Percentiles rank a stretch among this genome's conserved stretches.
Conservation (phyloP, 1,284 basidiomycete species). For the Ganoderma leucocontextum region DNA sequence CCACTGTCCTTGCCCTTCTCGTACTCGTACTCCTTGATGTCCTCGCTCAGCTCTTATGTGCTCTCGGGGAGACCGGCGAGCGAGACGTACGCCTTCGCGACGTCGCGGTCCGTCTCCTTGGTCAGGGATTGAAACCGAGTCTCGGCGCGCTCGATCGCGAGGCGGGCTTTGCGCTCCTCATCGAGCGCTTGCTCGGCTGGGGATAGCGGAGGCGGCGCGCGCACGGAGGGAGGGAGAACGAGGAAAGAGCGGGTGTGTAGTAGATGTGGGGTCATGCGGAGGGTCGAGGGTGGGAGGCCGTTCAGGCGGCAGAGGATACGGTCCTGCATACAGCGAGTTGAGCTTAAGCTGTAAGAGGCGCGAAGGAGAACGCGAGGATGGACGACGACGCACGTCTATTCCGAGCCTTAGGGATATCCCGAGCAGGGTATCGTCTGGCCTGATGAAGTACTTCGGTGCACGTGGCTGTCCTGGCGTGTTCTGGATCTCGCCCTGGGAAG, state of each 20-base stretch:
- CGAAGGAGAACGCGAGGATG: conserved; percentile 38
- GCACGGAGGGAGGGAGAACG: conserved; percentile 54
- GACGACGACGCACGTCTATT: conserved; percentile 66
- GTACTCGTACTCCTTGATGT: conserved; percentile 41
- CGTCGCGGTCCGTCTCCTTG: conserved; percentile 71
- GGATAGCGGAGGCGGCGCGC: conserved; percentile 25
- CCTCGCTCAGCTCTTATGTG: conserved; percentile 34
- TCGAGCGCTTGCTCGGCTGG: conserved; percentile 38
- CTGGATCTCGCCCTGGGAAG: not conserved
- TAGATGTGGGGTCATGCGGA: conserved; percentile 76
- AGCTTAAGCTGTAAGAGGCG: not conserved
- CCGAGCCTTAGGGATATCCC: conserved; percentile 71
- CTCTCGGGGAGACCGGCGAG: conserved; percentile 53
- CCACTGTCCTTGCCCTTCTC: conserved; percentile 33
- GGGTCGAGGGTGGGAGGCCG: conserved; percentile 67
- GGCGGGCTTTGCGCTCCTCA: conserved; percentile 49
- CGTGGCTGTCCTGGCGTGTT: conserved; percentile 7
- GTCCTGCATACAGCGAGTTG: conserved; percentile 47
- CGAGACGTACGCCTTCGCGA: conserved; percentile 73
- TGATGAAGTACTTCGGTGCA: conserved; percentile 64
- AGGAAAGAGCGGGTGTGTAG: conserved; percentile 73
- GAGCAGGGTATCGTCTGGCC: conserved; percentile 66
- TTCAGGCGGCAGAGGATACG: conserved; percentile 70
- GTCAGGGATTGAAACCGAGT: conserved; percentile 69
- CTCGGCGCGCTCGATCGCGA: conserved; percentile 62